Base-by-base conservation (phyloP, 176 grass and related monocot genomes). In the Chloris gayana region DNA sequence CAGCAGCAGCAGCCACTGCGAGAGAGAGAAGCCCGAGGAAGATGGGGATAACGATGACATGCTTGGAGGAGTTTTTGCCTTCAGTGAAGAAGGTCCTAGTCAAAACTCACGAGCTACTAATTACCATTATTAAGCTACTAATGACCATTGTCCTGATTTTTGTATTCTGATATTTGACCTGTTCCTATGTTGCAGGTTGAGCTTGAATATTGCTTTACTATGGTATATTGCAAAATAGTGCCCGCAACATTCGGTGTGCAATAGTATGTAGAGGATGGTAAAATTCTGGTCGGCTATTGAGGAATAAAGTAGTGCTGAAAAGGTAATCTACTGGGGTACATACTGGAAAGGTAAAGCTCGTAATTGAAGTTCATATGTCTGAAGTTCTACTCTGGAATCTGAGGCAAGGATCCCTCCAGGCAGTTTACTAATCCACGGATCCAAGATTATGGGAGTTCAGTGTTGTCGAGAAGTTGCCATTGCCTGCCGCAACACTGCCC, bases 1-100 rank as follows among this genome's bases (percentile, higher is more conserved):
- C 92, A 95, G 92, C 91, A 99, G 74, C 97, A 93, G 92, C 88
- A 95, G 90, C 97, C 93, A 95, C 88, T 98, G 95, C 62, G 95
- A 92, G 92, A 94, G 91, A 97, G 95, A 98, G 86, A 98, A 92
- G 92, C 92, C 89, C 1, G 92, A 93, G 88, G 93, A 96, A 93
- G 93, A 99, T 86, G 92, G 84, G 86, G 97, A 99, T 74, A 96
- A 96, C 39, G 91, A 96, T 74, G 93, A 99, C 64, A 87, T 96
- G 88, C 85, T 99, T 89, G 97, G 93, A 76, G 97, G 92, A 64
- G 87, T 99, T 66, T 99, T 99, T 64, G 88, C 97, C 84, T 99
- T 99, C 85, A 91, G 97, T 62, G 97, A 99, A 91, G 97, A 99
- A 93, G 97, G 97, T 99, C 69, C 47, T 79, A 45, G 4, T 54